phyloP scores from a whole-genome alignment of 768 basidiomycete species.

The Suillus occidentalis region DNA sequence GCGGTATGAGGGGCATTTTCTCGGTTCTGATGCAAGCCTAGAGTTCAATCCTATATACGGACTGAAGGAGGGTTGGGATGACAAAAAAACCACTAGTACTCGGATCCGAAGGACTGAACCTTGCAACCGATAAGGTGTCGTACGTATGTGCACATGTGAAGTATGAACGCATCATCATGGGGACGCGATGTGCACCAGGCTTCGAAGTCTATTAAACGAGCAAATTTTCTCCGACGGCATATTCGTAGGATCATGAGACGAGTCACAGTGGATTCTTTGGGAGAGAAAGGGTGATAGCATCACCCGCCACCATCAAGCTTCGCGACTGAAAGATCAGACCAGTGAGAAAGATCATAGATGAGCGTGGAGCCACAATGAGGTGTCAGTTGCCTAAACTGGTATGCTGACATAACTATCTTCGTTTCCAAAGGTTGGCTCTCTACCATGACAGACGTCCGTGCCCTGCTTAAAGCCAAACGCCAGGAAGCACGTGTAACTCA shows the following conservation, averaged over 20 bases:
- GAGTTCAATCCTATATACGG: conserved; percentile 1
- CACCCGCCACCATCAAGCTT: neutral
- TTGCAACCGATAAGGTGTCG: conserved; percentile 2
- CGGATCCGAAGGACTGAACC: neutral
- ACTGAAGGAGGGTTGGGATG: neutral
- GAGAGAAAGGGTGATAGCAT: neutral
- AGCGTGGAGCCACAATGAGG: too few relatives aligned
- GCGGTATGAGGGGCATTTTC: conserved; percentile 3
- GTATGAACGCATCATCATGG: too few relatives aligned
- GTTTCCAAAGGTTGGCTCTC: neutral
- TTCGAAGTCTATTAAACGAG: neutral
- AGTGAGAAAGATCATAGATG: neutral
- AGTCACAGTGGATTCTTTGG: neutral
- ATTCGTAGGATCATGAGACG: neutral
- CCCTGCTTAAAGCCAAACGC: conserved; percentile 81
- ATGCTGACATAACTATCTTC: neutral
- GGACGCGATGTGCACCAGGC: neutral
- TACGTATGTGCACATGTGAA: neutral
- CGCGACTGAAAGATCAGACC: neutral
- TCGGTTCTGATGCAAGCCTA: neutral
- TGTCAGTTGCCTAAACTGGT: neutral
- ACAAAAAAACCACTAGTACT: neutral
- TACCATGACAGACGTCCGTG: conserved; percentile 75
- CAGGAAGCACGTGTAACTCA: conserved; percentile 73
- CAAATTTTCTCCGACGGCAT: neutral